Percentiles rank a stretch among this genome's conserved stretches.
phyloP scores from a whole-genome alignment of 371 early-diverging fungal species.

The Mortierella sp. region DNA sequence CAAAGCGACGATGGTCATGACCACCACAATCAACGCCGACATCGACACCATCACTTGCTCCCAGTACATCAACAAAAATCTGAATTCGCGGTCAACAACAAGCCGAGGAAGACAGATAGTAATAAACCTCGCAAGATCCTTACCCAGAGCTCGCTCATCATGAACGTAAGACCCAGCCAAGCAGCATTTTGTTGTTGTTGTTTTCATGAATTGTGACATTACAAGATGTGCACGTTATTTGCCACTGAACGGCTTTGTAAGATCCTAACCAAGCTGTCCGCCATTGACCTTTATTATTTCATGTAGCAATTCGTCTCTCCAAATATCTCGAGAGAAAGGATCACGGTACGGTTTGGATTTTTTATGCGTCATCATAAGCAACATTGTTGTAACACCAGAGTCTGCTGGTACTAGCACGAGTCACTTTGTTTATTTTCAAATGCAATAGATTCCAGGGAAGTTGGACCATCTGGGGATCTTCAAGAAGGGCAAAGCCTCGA shows the following conservation, averaged over 20 bases:
- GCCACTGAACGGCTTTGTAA: background rate
- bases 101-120: slow-evolving; percentile 21
- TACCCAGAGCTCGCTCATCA: slow-evolving; percentile 38
- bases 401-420: background rate
- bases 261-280: background rate
- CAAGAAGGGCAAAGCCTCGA: slow-evolving; percentile 50
- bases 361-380: background rate
- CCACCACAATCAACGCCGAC: background rate
- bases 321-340: slow-evolving; percentile 33
- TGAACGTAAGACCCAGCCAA: slow-evolving; percentile 42
- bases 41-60: background rate
- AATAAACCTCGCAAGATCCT: slow-evolving; percentile 56
- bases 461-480: slow-evolving; percentile 34
- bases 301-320: slow-evolving; percentile 45
- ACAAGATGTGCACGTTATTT: background rate
- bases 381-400: background rate
- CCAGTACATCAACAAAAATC: background rate
- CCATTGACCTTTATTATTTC: background rate
- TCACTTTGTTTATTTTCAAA: background rate
- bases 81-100: background rate
- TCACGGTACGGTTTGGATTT: slow-evolving; percentile 27
- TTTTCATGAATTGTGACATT: background rate
- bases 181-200: background rate
- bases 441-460: slow-evolving; percentile 28
- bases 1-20: background rate